These are phyloP conservation scores for Lepidopterella palustris DNA, from an alignment of 495 filamentous ascomycete species.

Conservation along the genomic window DNA sequence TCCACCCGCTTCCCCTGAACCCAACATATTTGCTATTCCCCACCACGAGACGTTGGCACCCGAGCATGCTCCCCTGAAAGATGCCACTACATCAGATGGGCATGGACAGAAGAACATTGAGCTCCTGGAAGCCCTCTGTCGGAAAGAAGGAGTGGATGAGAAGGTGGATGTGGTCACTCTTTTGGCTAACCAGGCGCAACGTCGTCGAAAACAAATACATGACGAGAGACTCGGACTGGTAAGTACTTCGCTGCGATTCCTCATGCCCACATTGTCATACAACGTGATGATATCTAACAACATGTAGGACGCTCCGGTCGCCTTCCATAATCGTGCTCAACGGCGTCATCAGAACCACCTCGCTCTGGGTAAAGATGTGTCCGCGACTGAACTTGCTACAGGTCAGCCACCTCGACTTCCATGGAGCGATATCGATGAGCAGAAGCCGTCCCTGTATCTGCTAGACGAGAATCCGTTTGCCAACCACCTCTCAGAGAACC, in stretches of 20 bases:
- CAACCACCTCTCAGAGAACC: background rate
- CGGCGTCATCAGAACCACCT: background rate
- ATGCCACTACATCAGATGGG: background rate
- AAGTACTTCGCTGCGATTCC: background rate
- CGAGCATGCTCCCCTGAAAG: slow-evolving; percentile 1
- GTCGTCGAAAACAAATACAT: background rate
- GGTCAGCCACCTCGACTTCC: background rate
- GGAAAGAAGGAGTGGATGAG: background rate
- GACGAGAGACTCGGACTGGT: background rate
- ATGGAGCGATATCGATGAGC: background rate
- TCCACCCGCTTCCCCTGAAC: background rate
- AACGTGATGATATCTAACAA: too few relatives aligned
- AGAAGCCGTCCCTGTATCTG: background rate
- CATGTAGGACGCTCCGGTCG: background rate
- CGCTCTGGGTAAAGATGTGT: background rate
- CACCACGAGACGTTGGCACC: background rate
- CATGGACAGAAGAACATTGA: slow-evolving; percentile 4
- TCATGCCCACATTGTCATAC: too few relatives aligned
- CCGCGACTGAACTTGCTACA: background rate
- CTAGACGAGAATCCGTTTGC: background rate
- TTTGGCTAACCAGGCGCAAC: background rate
- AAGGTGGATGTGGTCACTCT: background rate
- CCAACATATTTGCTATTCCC: background rate
- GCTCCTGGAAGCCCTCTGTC: background rate
- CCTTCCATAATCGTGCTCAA: background rate